Conservation (phyloP, 73 alveolate species). For the Vitrella brassicaformis region DNA sequence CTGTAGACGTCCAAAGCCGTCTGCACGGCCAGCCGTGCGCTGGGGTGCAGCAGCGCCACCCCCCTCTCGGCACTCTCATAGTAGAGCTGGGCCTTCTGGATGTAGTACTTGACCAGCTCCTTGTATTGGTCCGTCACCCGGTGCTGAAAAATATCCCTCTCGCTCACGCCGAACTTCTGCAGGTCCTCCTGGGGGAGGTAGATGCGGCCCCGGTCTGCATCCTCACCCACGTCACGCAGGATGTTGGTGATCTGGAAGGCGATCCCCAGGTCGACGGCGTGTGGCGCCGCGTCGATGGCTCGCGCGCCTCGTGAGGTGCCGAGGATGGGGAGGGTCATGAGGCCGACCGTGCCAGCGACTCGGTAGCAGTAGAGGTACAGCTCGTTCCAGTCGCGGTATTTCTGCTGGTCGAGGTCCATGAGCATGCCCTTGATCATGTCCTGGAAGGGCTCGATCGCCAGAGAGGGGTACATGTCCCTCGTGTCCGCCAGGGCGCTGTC, state of each 20-base stretch:
- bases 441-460: neutral
- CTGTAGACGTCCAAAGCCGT: neutral
- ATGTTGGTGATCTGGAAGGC: neutral
- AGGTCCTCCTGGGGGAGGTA: neutral
- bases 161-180: neutral
- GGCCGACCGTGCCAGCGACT: slow-evolving; percentile 40
- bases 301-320: neutral
- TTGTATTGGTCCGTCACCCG: neutral
- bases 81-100: neutral
- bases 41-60: neutral
- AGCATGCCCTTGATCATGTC: neutral
- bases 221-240: neutral
- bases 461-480: neutral
- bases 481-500: neutral
- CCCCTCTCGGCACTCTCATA: neutral
- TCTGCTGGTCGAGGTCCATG: neutral
- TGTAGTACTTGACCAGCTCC: neutral
- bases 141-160: neutral
- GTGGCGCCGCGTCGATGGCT: neutral
- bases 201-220: neutral
- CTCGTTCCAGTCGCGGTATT: neutral
- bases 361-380: slow-evolving; percentile 38
- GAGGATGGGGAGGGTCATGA: slow-evolving; percentile 29
- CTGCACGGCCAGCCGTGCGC: neutral
- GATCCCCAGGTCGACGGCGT: neutral